Base-by-base conservation (phyloP, 1,139 yeast genomes). In the Hyphopichia wangnamkhiaoensis region DNA sequence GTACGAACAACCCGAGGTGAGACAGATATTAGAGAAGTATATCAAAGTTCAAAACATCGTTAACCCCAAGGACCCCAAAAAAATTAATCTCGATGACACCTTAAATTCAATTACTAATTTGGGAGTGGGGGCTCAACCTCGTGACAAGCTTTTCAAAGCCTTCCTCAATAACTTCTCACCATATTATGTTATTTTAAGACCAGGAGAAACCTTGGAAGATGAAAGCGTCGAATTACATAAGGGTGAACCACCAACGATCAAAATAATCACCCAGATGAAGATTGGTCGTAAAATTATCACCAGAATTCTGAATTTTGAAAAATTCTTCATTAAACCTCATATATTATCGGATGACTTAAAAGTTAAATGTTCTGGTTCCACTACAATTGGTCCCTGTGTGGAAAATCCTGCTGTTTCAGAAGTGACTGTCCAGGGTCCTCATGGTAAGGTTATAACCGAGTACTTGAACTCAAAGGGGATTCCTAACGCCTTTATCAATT, bases 371-470 rank as follows among this genome's bases (percentile, higher is more conserved):
- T 93, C 96, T 15, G 96, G 96, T 0, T 86, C 97, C 0, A 76
- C 95, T 0, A 82, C 96, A 0, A 76, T 88, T 13, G 80, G 79
- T 1, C 79, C 73, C 29, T 68, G 74, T 31, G 68, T 72, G 12
- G 76, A 74, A 31, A 74, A 76, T 37, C 83, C 86, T 2, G 79
- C 76, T 19, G 55, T 75, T 6, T 62, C 70, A 20, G 95, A 87
- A 50, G 90, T 91, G 1, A 74, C 81, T 36, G 95, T 93, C 2
- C 98, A 93, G 61, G 98, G 98, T 0, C 88, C 94, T 2, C 98
- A 93, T 56, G 82, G 84, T 13, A 74, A 77, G 37, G 61, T 76
- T 1, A 79, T 87, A 12, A 66, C 72, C 15, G 82, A 80, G 3
- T 58, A 83, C 28, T 65, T 91, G 43, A 75, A 74, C 24, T 64